Percentiles rank a stretch among this genome's conserved stretches.
Evolutionary conservation across 225 moss, liverwort and hornwort genomes (phyloP).

Genomic region (Pseudoscleropodium purum): DNA sequence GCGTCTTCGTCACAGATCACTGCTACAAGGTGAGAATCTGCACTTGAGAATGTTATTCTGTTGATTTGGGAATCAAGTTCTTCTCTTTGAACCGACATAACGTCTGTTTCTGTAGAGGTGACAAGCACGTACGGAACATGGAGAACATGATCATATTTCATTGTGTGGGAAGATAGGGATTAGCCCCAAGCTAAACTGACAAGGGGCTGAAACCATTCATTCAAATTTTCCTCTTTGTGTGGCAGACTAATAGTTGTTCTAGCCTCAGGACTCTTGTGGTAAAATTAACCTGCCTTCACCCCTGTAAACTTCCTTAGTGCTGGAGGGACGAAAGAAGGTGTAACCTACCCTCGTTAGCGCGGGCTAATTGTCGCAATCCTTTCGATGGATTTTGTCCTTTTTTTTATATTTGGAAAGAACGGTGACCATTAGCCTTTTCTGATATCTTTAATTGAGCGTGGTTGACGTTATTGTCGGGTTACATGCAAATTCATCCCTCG

Average conservation of each 20-base stretch:
- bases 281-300: background rate
- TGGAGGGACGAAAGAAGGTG: background rate
- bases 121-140: no score
- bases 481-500: background rate
- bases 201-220: background rate
- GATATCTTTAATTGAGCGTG: background rate
- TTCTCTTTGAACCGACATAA: background rate
- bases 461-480: no score
- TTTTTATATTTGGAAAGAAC: background rate
- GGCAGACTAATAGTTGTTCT: background rate
- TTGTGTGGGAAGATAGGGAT: background rate
- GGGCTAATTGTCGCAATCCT: background rate
- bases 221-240: background rate
- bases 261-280: background rate
- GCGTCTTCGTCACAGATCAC: background rate
- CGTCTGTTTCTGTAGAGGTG: background rate
- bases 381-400: background rate
- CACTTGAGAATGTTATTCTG: background rate
- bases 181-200: background rate
- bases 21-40: conserved; percentile 6
- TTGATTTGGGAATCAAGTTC: background rate
- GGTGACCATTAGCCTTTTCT: background rate
- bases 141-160: background rate
- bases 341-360: background rate
- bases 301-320: no score